A percentile compares a stretch with the other conserved stretches of the same genome.
Evolutionary conservation across 108 stramenopile species (phyloP).

Genomic region (Nannochloropsis oceanica): DNA sequence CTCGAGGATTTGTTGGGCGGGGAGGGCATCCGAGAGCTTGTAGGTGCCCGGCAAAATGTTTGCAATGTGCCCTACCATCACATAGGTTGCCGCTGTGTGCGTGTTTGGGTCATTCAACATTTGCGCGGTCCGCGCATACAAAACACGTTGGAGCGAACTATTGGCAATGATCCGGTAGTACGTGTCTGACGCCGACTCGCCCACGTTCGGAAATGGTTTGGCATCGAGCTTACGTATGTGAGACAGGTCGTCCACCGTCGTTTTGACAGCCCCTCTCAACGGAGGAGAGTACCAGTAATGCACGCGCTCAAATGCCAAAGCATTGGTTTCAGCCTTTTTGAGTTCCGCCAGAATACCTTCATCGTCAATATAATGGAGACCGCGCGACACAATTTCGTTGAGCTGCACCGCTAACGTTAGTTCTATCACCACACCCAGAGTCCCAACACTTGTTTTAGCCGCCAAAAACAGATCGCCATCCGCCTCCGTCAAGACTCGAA

Average conservation of each 20-base stretch:
- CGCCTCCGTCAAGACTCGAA: neutral
- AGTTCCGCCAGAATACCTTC: neutral
- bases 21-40: neutral
- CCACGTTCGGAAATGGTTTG: neutral
- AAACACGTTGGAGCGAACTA: neutral
- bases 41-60: neutral
- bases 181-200: neutral
- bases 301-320: neutral
- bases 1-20: neutral
- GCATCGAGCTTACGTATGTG: neutral
- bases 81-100: neutral
- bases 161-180: neutral
- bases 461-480: neutral
- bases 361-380: neutral
- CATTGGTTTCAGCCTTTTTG: neutral
- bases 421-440: neutral
- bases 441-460: neutral
- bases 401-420: neutral
- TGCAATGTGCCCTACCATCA: neutral
- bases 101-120: neutral
- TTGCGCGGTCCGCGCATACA: neutral
- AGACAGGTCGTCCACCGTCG: neutral
- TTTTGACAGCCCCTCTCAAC: neutral
- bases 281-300: neutral
- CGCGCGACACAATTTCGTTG: neutral